A percentile compares a stretch with the other conserved stretches of the same genome.
phyloP scores from a whole-genome alignment of 164 flowering plant species.

The Chimonanthus praecox region DNA sequence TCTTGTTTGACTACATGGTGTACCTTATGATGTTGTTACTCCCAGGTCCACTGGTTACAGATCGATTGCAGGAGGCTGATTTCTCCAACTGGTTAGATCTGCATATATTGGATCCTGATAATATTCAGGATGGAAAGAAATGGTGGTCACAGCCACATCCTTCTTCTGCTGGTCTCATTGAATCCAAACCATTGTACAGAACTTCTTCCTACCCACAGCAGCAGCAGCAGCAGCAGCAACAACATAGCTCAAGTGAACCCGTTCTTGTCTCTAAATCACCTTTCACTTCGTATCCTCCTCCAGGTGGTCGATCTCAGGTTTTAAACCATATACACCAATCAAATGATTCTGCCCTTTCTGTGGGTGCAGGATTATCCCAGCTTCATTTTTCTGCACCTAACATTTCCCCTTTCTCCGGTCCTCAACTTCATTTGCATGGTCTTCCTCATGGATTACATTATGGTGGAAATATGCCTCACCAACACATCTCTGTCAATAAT shows the following conservation, averaged over 20 bases:
- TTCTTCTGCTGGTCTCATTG: conserved; percentile 30
- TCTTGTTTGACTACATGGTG: not conserved
- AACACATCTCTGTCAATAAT: conserved; percentile 40
- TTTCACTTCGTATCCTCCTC: conserved; percentile 72
- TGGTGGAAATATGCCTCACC: conserved; percentile 45
- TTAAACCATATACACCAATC: conserved; percentile 40
- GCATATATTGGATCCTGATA: conserved; percentile 38
- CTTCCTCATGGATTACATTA: conserved; percentile 47
- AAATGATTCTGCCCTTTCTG: conserved; percentile 28
- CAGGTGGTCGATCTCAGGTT: conserved; percentile 57
- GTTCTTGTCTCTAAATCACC: conserved; percentile 53
- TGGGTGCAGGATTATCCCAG: conserved; percentile 35
- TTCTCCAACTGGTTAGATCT: conserved; percentile 53
- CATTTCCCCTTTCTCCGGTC: conserved; percentile 47
- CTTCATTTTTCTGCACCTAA: conserved; percentile 47
- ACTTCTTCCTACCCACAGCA: conserved; percentile 78
- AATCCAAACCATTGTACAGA: conserved; percentile 63
- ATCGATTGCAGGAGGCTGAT: conserved; percentile 63
- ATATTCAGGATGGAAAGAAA: conserved; percentile 41
- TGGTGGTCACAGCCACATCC: conserved; percentile 75
- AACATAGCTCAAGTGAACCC: conserved; percentile 61
- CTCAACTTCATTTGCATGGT: conserved; percentile 49
- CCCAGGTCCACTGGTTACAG: conserved; percentile 69
- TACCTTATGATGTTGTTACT: not conserved
- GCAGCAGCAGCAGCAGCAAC: conserved; percentile 25